These are phyloP conservation scores for Biscutella laevigata DNA, from an alignment of 441 rosid species.

Conservation along the genomic window DNA sequence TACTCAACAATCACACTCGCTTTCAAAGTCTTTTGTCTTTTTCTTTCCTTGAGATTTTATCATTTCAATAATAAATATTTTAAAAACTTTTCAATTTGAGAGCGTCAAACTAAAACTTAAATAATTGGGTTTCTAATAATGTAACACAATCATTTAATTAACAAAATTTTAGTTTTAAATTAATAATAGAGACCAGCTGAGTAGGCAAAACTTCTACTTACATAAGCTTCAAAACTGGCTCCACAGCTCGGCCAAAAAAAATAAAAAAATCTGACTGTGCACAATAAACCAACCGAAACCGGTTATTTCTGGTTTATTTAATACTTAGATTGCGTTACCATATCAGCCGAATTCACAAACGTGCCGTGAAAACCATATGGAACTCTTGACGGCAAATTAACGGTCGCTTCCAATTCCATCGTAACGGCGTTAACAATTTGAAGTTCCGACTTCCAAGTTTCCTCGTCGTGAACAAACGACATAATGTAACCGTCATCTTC, in stretches of 20 bases:
- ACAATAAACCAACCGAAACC: slow-evolving; percentile 17
- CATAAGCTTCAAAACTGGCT: slow-evolving; percentile 24
- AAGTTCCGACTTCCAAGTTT: slow-evolving; percentile 55
- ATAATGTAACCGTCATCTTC: slow-evolving; percentile 55
- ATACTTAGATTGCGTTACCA: slow-evolving; percentile 41
- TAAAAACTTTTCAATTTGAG: no score
- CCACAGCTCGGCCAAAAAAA: not conserved
- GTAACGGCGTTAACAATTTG: slow-evolving; percentile 53
- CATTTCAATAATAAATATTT: no score
- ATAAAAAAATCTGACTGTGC: not conserved
- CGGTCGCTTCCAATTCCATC: slow-evolving; percentile 43
- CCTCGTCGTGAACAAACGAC: slow-evolving; percentile 60
- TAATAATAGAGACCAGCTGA: slow-evolving; percentile 24
- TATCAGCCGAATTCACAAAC: slow-evolving; percentile 43
- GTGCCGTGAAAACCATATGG: slow-evolving; percentile 84
- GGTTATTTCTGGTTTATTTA: slow-evolving; percentile 14
- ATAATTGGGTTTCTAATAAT: not conserved
- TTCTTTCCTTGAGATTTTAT: not conserved
- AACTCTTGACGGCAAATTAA: slow-evolving; percentile 62
- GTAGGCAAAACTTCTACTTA: slow-evolving; percentile 23
- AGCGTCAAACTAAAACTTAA: no score
- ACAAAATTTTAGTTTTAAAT: not conserved
- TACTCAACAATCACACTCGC: slow-evolving; percentile 7
- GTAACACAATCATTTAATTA: not conserved
- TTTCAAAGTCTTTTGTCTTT: slow-evolving; percentile 5